A percentile compares a stretch with the other conserved stretches of the same genome.
Evolutionary conservation across 768 basidiomycete species (phyloP).

Genomic region (Boletellus emodensis): DNA sequence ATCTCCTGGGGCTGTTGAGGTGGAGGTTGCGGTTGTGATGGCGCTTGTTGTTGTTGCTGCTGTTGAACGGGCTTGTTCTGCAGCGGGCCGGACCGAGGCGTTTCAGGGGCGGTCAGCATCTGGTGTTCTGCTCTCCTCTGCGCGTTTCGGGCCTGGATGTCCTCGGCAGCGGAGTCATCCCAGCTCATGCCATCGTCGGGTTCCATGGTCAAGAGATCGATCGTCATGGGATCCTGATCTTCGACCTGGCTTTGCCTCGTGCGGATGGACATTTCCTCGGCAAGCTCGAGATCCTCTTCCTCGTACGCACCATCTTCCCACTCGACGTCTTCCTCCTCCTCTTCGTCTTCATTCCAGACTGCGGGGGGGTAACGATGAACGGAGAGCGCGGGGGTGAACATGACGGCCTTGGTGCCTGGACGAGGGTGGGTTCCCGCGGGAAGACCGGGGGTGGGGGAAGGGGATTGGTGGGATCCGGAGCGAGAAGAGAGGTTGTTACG

Average conservation of each 20-base stretch:
- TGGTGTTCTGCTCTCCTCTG: conserved; percentile 23
- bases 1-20: conserved; percentile 25
- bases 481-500: conserved; percentile 49
- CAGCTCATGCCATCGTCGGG: conserved; percentile 85
- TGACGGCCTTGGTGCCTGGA: conserved; percentile 47
- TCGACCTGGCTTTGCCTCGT: conserved; percentile 36
- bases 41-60: conserved; percentile 1
- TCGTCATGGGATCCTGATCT: conserved; percentile 29
- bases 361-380: conserved; percentile 78
- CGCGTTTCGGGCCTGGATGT: conserved; percentile 37
- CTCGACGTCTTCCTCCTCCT: conserved; percentile 48
- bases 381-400: conserved; percentile 65
- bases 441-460: conserved; percentile 41
- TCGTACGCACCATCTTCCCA: conserved; percentile 67
- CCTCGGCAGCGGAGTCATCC: conserved; percentile 68
- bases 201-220: conserved; percentile 45
- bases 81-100: conserved; percentile 33
- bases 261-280: conserved; percentile 46
- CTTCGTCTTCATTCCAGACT: conserved; percentile 78
- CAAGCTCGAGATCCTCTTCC: conserved; percentile 64
- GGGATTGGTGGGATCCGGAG: conserved; percentile 45
- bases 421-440: conserved; percentile 23
- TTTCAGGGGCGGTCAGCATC: conserved; percentile 29
- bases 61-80: conserved; percentile 22
- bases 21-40: conserved; percentile 13